Evolutionary conservation across 73 alveolate species (phyloP).

Genomic region (Symbiodinium pilosum): DNA sequence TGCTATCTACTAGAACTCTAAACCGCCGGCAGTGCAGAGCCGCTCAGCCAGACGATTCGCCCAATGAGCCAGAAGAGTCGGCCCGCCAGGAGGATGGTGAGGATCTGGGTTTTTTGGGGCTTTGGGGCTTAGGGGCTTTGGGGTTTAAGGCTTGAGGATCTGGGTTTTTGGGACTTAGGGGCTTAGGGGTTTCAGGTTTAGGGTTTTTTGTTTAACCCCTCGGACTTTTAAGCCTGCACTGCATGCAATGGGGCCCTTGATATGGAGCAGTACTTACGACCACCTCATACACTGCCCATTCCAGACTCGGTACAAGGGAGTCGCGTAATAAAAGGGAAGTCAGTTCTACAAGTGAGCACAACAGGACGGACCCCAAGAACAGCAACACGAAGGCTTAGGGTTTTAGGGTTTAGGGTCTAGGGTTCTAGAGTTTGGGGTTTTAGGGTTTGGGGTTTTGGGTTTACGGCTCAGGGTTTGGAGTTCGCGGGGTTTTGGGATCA

Average conservation of each 20-base stretch:
- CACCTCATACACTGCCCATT: no score
- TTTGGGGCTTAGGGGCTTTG: neutral
- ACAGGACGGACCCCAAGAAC: no score
- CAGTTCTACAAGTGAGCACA: no score
- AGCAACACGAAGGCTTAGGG: neutral
- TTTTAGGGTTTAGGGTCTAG: neutral
- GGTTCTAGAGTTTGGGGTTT: neutral
- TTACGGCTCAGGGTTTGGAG: no score
- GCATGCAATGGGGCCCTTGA: no score
- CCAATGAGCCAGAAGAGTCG: conserved; percentile 89
- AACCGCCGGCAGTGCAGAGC: neutral
- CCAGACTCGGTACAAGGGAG: no score
- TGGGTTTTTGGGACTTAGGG: neutral
- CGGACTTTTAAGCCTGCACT: no score
- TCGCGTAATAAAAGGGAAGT: no score
- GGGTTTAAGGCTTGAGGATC: neutral
- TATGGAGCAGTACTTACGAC: no score
- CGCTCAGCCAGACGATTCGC: conserved; percentile 89
- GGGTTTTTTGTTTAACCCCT: no score
- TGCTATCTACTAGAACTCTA: no score
- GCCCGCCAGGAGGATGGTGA: conserved; percentile 51
- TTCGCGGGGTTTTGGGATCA: no score
- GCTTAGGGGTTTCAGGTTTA: neutral
- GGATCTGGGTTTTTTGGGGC: neutral
- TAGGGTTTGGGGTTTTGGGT: neutral